phyloP scores from a whole-genome alignment of 2,329 filamentous ascomycete species.

The Sporothrix curviconia region DNA sequence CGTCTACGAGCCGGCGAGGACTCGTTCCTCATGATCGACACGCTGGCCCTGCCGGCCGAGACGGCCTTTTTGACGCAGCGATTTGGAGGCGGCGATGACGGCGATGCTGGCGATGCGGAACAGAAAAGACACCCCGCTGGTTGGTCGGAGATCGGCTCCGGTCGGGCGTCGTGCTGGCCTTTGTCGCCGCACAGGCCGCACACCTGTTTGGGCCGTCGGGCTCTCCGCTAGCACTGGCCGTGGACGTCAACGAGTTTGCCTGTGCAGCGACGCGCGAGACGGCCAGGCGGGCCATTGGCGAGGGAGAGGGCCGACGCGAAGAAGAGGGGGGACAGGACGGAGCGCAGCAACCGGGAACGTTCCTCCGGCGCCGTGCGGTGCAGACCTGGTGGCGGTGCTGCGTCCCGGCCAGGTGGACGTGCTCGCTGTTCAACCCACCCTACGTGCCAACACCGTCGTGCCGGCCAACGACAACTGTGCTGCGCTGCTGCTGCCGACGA shows the following conservation, averaged over 20 bases:
- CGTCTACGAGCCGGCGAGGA: conserved; percentile 94
- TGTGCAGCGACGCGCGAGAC: conserved; percentile 70
- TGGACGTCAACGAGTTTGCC: conserved; percentile 81
- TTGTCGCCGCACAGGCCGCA: conserved; percentile 68
- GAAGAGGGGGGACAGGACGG: background rate
- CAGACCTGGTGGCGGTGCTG: conserved; percentile 62
- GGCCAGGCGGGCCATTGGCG: conserved; percentile 40
- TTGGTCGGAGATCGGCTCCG: conserved; percentile 86
- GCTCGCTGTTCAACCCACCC: conserved; percentile 90
- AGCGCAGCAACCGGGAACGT: conserved; percentile 29
- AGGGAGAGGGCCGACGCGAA: conserved; percentile 19
- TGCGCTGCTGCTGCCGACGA: background rate
- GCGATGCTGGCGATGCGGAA: too few relatives aligned
- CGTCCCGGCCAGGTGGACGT: conserved; percentile 62
- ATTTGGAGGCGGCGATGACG: too few relatives aligned
- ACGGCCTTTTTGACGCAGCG: conserved; percentile 58
- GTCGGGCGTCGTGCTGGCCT: conserved; percentile 89
- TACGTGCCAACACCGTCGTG: conserved; percentile 83
- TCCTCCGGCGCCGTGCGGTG: conserved; percentile 61
- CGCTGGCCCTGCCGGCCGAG: conserved; percentile 67
- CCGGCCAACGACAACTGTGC: conserved; percentile 52
- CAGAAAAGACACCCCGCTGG: too few relatives aligned
- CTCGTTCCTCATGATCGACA: conserved; percentile 89
- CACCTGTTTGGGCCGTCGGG: conserved; percentile 58
- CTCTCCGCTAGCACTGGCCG: conserved; percentile 60